Conservation (phyloP, 345 rosid genomes). For the Ceriops zippeliana region DNA sequence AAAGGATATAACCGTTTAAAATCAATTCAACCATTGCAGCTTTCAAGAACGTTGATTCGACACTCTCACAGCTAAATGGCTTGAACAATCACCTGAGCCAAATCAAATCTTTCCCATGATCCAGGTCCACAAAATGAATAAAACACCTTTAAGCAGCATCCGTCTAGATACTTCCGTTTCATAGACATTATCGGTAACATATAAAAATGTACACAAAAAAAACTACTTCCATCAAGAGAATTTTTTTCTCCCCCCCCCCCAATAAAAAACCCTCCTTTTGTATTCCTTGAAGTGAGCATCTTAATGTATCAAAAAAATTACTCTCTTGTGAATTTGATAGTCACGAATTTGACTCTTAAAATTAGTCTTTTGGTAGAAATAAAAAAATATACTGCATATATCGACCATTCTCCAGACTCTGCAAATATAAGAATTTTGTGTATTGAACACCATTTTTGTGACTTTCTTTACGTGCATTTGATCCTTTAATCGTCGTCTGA, state of each 20-base stretch:
- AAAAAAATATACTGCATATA: too few species aligned
- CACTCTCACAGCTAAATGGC: too few species aligned
- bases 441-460: too few species aligned
- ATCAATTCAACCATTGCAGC: too few species aligned
- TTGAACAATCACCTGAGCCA: not conserved
- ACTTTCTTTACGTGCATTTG: not conserved
- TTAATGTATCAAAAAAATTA: not conserved
- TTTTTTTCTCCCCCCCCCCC: not conserved
- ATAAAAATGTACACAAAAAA: not conserved
- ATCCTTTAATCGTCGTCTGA: not conserved
- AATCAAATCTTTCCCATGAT: not conserved
- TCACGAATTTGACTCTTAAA: too few species aligned
- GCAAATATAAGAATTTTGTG: too few species aligned
- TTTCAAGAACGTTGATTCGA: too few species aligned
- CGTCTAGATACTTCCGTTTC: not conserved
- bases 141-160: not conserved
- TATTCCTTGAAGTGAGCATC: not conserved
- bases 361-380: too few species aligned
- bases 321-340: not conserved
- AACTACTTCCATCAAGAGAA: not conserved
- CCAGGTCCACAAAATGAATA: not conserved
- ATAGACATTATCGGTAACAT: not conserved
- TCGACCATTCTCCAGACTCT: too few species aligned
- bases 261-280: too few species aligned
- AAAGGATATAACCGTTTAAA: too few species aligned